phyloP scores from a whole-genome alignment of 2,329 filamentous ascomycete species.

The Colletotrichum salicis region DNA sequence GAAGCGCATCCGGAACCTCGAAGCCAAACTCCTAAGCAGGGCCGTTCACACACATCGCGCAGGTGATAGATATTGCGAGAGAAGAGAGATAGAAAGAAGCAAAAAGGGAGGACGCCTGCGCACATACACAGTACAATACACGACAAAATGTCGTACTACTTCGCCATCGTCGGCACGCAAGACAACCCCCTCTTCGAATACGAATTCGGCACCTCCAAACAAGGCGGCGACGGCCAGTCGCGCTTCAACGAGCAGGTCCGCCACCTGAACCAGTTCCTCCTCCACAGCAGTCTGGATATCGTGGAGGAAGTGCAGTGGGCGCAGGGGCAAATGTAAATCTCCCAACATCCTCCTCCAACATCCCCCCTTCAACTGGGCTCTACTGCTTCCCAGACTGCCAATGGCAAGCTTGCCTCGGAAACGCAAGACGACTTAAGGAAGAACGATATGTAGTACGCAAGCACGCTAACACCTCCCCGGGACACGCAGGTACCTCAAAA shows the following conservation, averaged over 20 bases:
- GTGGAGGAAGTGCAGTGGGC: slow-evolving; percentile 98
- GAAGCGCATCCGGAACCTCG: background rate
- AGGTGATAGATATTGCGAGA: background rate
- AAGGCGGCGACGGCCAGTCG: slow-evolving; percentile 90
- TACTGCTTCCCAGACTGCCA: too few relatives aligned
- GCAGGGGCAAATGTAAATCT: slow-evolving; percentile 83
- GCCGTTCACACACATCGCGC: background rate
- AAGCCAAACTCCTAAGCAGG: background rate
- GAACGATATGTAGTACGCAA: too few relatives aligned
- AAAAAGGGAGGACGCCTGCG: background rate
- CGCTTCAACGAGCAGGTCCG: slow-evolving; percentile 89
- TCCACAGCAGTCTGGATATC: slow-evolving; percentile 92
- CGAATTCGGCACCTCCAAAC: slow-evolving; percentile 96
- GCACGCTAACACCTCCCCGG: background rate
- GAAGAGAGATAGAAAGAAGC: background rate
- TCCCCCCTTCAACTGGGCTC: background rate
- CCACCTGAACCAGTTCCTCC: slow-evolving; percentile 97
- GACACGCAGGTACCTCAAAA: slow-evolving; percentile 84
- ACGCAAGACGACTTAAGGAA: background rate
- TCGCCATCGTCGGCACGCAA: slow-evolving; percentile 93
- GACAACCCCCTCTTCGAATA: slow-evolving; percentile 97
- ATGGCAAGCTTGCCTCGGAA: too few relatives aligned
- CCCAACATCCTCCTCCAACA: too few relatives aligned
- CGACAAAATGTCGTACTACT: slow-evolving; percentile 93
- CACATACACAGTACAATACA: too few relatives aligned